Conservation (phyloP, 805 yeast genomes). For the Barnettozyma botsteinii region DNA sequence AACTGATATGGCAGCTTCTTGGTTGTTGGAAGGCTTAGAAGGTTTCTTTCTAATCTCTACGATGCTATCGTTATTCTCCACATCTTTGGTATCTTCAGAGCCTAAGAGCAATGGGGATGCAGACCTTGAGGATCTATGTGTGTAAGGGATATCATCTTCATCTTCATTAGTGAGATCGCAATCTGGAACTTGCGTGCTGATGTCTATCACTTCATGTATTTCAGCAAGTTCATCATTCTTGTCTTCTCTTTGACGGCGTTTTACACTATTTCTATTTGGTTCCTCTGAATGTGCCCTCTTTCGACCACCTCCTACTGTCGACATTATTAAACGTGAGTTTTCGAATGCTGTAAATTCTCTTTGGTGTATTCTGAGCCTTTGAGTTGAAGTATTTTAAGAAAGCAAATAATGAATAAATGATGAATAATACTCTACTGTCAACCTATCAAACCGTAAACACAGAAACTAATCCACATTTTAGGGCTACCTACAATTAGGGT, state of each 20-base stretch:
- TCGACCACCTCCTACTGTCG: neutral
- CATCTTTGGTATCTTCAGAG: constrained; percentile 11
- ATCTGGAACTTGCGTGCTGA: neutral
- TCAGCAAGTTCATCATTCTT: neutral
- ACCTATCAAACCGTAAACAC: too few relatives aligned
- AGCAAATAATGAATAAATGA: too few relatives aligned
- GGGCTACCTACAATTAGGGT: neutral
- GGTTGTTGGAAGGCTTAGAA: neutral
- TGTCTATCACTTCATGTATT: neutral
- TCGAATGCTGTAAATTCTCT: too few relatives aligned
- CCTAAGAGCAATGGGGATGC: constrained; percentile 18
- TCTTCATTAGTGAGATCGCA: constrained; percentile 15
- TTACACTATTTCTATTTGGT: neutral
- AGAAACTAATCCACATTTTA: too few relatives aligned
- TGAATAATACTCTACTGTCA: too few relatives aligned
- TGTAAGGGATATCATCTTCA: constrained; percentile 26
- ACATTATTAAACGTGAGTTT: neutral
- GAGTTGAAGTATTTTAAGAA: too few relatives aligned
- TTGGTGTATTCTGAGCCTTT: too few relatives aligned
- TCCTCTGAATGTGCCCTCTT: neutral
- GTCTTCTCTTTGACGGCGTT: neutral
- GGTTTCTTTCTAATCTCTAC: neutral
- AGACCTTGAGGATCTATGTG: constrained; percentile 19
- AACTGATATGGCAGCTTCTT: neutral
- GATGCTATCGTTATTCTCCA: constrained; percentile 4